Evolutionary conservation across 305 asterid genomes (phyloP).

Genomic region (Fraxinus dipetala): DNA sequence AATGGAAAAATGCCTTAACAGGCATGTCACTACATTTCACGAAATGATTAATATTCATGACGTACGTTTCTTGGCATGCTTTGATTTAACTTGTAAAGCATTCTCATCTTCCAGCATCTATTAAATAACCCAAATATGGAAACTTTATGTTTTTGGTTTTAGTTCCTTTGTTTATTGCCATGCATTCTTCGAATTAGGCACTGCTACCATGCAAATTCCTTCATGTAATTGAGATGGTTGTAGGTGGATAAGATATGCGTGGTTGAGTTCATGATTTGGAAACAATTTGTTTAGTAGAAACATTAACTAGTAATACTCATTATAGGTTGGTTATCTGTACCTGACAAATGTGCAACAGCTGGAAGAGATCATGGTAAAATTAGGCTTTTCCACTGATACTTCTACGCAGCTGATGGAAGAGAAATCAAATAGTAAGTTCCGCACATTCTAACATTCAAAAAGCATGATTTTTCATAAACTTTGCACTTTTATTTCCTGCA

Average conservation of each 20-base stretch:
- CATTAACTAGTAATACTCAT: slow-evolving; percentile 2
- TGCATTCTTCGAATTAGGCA: background rate
- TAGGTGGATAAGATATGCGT: background rate
- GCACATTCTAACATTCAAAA: background rate
- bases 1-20: background rate
- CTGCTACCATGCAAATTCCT: background rate
- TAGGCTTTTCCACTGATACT: slow-evolving; percentile 63
- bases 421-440: slow-evolving; percentile 25
- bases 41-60: background rate
- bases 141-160: background rate
- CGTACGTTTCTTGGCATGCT: background rate
- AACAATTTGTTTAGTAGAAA: background rate
- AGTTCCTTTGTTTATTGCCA: background rate
- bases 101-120: background rate
- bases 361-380: slow-evolving; percentile 72
- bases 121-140: background rate
- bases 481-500: background rate
- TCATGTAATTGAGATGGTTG: background rate
- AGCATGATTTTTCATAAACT: slow-evolving; percentile 9
- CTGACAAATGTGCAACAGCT: slow-evolving; percentile 69
- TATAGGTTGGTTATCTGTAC: slow-evolving; percentile 82
- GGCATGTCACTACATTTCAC: background rate
- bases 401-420: slow-evolving; percentile 41
- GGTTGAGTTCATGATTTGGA: background rate
- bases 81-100: background rate